Percentiles rank a stretch among this genome's conserved stretches.
Evolutionary conservation across 1,284 basidiomycete genomes (phyloP).

Genomic region (Boletus mariae): DNA sequence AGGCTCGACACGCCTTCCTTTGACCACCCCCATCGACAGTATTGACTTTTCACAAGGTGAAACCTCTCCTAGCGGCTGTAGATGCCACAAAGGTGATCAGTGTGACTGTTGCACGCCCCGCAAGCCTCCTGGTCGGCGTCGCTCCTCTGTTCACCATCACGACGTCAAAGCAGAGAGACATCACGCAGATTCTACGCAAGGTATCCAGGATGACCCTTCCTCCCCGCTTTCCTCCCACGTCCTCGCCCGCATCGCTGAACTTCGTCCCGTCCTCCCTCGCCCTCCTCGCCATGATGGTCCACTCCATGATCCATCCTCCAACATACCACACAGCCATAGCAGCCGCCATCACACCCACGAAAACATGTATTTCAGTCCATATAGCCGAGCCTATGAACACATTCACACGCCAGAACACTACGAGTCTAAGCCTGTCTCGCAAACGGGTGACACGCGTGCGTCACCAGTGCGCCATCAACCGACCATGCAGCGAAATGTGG

Average conservation of each 20-base stretch:
- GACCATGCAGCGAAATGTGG: slow-evolving; percentile 13
- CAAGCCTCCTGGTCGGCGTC: slow-evolving; percentile 30
- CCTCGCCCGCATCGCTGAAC: slow-evolving; percentile 51
- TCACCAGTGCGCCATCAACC: slow-evolving; percentile 19
- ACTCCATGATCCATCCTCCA: slow-evolving; percentile 42
- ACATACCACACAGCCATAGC: slow-evolving; percentile 35
- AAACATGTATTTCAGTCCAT: slow-evolving; percentile 52
- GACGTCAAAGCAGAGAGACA: slow-evolving; percentile 29
- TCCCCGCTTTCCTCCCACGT: slow-evolving; percentile 38
- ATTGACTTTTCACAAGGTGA: slow-evolving; percentile 39
- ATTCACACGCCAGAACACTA: slow-evolving; percentile 32
- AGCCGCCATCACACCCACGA: slow-evolving; percentile 44
- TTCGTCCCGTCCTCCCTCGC: slow-evolving; percentile 54
- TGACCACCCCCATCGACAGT: slow-evolving; percentile 26
- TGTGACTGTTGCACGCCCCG: slow-evolving; percentile 58
- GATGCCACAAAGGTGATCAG: slow-evolving; percentile 43
- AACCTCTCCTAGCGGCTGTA: slow-evolving; percentile 41
- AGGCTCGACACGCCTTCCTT: slow-evolving; percentile 32
- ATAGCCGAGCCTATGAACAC: slow-evolving; percentile 56
- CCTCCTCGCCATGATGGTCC: slow-evolving; percentile 36
- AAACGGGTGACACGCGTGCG: slow-evolving; percentile 20
- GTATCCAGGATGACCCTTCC: slow-evolving; percentile 9
- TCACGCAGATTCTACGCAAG: slow-evolving; percentile 16
- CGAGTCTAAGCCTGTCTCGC: slow-evolving; percentile 20
- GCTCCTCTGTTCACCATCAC: slow-evolving; percentile 30